phyloP scores from a whole-genome alignment of 164 flowering plant genomes.

The Chloranthus sessilifolius region DNA sequence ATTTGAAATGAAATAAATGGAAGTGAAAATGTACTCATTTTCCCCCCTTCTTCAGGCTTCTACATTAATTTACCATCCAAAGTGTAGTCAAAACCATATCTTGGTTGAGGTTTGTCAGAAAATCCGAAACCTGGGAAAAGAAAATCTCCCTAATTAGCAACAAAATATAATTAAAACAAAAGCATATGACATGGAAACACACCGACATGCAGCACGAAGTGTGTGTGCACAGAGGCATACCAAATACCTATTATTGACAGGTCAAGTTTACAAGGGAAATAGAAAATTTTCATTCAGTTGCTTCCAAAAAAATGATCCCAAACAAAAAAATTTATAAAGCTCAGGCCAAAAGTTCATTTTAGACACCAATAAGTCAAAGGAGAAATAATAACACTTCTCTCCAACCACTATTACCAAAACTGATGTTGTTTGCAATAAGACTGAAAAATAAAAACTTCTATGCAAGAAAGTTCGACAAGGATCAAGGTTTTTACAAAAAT shows the following conservation, averaged over 20 bases:
- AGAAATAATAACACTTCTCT: no score
- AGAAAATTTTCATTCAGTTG: background rate
- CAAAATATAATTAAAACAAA: background rate
- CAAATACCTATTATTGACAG: background rate
- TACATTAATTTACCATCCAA: constrained; percentile 51
- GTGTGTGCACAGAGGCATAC: background rate
- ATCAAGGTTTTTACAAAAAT: no score
- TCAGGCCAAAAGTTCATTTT: no score
- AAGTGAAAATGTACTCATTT: background rate
- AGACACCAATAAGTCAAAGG: no score
- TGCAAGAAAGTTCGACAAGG: no score
- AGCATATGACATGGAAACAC: background rate
- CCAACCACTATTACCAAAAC: no score
- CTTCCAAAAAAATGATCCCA: background rate
- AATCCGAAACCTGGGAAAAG: constrained; percentile 82
- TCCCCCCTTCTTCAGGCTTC: no score
- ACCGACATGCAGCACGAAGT: no score
- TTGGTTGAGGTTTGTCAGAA: constrained; percentile 95
- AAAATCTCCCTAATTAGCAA: constrained; percentile 8
- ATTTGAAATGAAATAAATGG: background rate
- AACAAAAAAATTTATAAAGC: background rate
- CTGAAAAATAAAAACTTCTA: no score
- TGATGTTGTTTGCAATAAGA: no score
- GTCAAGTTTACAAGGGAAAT: background rate
- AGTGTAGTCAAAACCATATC: constrained; percentile 93